These are phyloP conservation scores for Chrysanthemum makinoi DNA, from an alignment of 129 eudicot genomes.

Conservation along the genomic window DNA sequence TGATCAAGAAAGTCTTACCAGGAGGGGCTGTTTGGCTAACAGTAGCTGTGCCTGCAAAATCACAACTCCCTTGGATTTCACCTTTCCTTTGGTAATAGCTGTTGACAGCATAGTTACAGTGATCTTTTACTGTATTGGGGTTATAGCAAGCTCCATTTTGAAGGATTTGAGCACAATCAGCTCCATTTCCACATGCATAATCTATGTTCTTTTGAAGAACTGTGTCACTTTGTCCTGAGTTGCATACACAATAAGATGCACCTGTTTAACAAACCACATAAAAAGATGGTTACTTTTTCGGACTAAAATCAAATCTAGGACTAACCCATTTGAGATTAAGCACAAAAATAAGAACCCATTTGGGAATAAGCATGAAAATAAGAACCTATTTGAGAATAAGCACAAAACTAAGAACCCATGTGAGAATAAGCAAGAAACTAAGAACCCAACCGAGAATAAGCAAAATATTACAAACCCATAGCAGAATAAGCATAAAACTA, in stretches of 20 bases:
- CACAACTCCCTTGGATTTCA: conserved; percentile 47
- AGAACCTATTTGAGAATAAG: not conserved
- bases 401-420: not conserved
- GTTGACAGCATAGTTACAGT: conserved; percentile 83
- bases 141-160: conserved; percentile 65
- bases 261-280: conserved; percentile 31
- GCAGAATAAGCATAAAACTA: not conserved
- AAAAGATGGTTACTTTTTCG: not conserved
- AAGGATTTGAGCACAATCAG: conserved; percentile 61
- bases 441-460: no score
- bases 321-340: conserved; percentile 18
- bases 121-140: conserved; percentile 77
- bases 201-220: conserved; percentile 71
- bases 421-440: no score
- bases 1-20: conserved; percentile 39
- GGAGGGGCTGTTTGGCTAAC: conserved; percentile 36
- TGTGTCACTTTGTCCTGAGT: conserved; percentile 40
- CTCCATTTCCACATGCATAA: conserved; percentile 89
- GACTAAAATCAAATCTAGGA: not conserved
- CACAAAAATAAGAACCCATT: conserved; percentile 5
- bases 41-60: conserved; percentile 50
- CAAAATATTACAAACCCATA: no score
- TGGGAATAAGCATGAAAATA: not conserved
- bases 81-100: conserved; percentile 63
- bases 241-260: conserved; percentile 75